Conservation (phyloP, 2,329 filamentous ascomycete species). For the Penicillium sp. region DNA sequence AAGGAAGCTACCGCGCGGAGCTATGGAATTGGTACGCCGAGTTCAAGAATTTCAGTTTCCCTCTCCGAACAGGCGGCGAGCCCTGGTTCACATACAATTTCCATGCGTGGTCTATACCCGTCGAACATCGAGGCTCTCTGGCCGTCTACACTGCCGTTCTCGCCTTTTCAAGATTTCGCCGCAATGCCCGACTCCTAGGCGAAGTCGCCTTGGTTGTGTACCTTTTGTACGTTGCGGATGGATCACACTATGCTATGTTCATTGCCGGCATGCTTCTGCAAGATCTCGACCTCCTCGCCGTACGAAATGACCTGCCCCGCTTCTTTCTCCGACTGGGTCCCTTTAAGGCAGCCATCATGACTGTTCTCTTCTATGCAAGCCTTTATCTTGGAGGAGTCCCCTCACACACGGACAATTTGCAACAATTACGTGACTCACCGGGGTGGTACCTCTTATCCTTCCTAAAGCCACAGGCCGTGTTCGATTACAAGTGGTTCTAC, state of each 20-base stretch:
- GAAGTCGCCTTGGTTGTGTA: constrained; percentile 51
- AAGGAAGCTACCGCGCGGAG: constrained; percentile 42
- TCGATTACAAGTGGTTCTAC: constrained; percentile 60
- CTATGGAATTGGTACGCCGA: constrained; percentile 47
- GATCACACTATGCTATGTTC: constrained; percentile 55
- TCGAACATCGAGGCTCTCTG: constrained; percentile 57
- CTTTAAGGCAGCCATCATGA: constrained; percentile 46
- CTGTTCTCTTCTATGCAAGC: constrained; percentile 45
- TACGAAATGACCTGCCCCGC: constrained; percentile 43
- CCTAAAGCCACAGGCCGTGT: constrained; percentile 58
- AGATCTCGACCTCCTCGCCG: constrained; percentile 52
- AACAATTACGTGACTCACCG: constrained; percentile 45
- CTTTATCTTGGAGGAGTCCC: constrained; percentile 56
- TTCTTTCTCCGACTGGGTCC: constrained; percentile 42
- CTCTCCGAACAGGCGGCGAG: constrained; percentile 51
- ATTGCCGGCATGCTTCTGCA: constrained; percentile 53
- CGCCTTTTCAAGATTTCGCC: constrained; percentile 50
- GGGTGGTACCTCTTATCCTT: constrained; percentile 55
- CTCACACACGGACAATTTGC: constrained; percentile 42
- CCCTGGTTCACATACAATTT: constrained; percentile 52
- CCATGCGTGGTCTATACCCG: constrained; percentile 57
- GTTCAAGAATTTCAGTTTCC: constrained; percentile 61
- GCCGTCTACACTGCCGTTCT: constrained; percentile 51
- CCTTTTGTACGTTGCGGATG: constrained; percentile 60
- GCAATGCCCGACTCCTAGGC: constrained; percentile 48